phyloP scores from a whole-genome alignment of 2,329 filamentous ascomycete species.

The Apiospora saccharicola region DNA sequence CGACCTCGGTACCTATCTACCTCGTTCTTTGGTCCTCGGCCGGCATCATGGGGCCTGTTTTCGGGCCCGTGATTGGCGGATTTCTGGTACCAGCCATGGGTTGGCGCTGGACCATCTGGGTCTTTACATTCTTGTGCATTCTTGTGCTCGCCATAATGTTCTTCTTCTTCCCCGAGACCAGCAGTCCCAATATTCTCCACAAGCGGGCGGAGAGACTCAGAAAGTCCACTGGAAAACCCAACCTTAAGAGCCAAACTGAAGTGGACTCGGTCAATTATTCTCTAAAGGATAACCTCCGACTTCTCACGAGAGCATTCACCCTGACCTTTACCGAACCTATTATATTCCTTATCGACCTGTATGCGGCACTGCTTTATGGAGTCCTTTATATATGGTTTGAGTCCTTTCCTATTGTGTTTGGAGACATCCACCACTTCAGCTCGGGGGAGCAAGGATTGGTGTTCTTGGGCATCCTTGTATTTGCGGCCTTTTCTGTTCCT shows the following conservation, averaged over 20 bases:
- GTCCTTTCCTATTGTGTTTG: constrained; percentile 61
- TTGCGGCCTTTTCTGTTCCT: background rate
- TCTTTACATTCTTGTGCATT: constrained; percentile 51
- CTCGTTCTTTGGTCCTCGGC: constrained; percentile 52
- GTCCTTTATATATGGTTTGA: constrained; percentile 61
- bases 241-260: constrained; percentile 59
- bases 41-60: constrained; percentile 49
- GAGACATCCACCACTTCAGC: constrained; percentile 56
- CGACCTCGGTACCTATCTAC: constrained; percentile 33
- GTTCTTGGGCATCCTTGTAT: constrained; percentile 56
- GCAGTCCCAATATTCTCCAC: constrained; percentile 58
- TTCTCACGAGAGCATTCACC: constrained; percentile 34
- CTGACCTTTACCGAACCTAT: constrained; percentile 58
- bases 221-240: constrained; percentile 33
- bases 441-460: constrained; percentile 55
- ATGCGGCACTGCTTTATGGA: constrained; percentile 56
- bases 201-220: constrained; percentile 59
- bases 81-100: constrained; percentile 51
- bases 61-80: constrained; percentile 56
- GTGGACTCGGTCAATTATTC: constrained; percentile 46
- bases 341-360: constrained; percentile 57
- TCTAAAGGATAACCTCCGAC: background rate
- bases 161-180: constrained; percentile 63
- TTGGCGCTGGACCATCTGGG: constrained; percentile 62
- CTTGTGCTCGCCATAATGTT: constrained; percentile 53